phyloP scores from a whole-genome alignment of 345 rosid species.

The Hevea brasiliensis region DNA sequence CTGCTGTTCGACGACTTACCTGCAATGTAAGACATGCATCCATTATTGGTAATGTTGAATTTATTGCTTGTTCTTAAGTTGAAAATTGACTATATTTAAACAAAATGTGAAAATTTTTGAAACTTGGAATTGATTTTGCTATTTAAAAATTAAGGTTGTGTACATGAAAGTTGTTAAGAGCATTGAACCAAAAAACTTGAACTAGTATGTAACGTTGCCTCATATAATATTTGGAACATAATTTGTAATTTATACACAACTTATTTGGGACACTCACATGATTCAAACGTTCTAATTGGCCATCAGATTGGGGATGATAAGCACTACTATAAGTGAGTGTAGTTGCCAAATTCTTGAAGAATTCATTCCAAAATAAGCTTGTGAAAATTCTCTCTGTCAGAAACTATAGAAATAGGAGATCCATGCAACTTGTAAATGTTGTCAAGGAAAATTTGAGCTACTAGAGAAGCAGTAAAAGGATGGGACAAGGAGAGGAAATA shows the following conservation, averaged over 20 bases:
- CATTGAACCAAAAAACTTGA: not conserved
- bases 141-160: not conserved
- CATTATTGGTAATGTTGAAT: not conserved
- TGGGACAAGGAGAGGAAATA: too few species aligned
- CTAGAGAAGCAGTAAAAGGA: too few species aligned
- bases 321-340: too few species aligned
- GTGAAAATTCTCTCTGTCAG: too few species aligned
- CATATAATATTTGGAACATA: not conserved
- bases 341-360: too few species aligned
- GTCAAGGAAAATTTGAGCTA: too few species aligned
- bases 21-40: constrained; percentile 60
- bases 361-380: too few species aligned
- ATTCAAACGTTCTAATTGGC: too few species aligned
- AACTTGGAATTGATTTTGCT: not conserved
- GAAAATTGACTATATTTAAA: not conserved
- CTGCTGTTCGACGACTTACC: constrained; percentile 58
- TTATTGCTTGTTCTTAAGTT: not conserved
- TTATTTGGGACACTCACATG: not conserved
- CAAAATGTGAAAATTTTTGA: not conserved
- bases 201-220: not conserved
- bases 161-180: not conserved
- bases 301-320: too few species aligned
- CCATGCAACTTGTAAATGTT: too few species aligned
- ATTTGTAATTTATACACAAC: not conserved
- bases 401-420: too few species aligned